These are phyloP conservation scores for Lipomyces orientalis DNA, from an alignment of 805 yeast species.

Conservation along the genomic window DNA sequence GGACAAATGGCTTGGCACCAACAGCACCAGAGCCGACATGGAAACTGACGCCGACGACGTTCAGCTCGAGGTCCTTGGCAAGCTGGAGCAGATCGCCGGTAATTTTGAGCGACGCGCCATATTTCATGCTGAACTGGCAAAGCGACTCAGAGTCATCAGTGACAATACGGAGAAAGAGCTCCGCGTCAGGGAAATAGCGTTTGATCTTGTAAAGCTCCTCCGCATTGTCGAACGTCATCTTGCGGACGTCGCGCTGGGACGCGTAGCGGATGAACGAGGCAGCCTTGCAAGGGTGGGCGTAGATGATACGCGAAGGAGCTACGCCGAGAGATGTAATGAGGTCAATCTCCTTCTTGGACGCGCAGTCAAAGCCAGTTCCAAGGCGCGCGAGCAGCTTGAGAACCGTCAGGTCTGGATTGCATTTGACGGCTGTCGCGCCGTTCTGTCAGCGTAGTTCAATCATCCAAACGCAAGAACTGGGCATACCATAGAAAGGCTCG, in stretches of 20 bases:
- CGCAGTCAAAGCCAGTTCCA: constrained; percentile 90
- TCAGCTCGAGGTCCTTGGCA: constrained; percentile 66
- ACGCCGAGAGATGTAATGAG: constrained; percentile 66
- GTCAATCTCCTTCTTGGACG: constrained; percentile 83
- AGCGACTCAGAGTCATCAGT: constrained; percentile 90
- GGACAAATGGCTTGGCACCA: constrained; percentile 66
- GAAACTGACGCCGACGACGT: constrained; percentile 86
- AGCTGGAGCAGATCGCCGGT: constrained; percentile 62
- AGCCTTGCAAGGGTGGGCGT: constrained; percentile 96
- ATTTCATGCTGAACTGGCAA: constrained; percentile 85
- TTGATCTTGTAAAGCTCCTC: constrained; percentile 82
- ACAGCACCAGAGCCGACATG: constrained; percentile 95
- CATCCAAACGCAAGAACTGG: background rate
- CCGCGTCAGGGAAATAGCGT: constrained; percentile 69
- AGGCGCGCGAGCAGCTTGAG: constrained; percentile 60
- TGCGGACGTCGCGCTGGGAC: constrained; percentile 55
- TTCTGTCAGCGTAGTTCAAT: background rate
- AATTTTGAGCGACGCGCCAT: constrained; percentile 72
- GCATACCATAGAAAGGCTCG: constrained; percentile 69
- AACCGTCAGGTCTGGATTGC: constrained; percentile 76
- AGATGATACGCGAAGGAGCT: constrained; percentile 70
- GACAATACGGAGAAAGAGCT: constrained; percentile 75
- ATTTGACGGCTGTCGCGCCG: constrained; percentile 71
- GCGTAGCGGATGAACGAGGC: constrained; percentile 80
- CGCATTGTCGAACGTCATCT: constrained; percentile 88